Evolutionary conservation across 2,329 filamentous ascomycete species (phyloP).

Genomic region (Purpureocillium lavendulum): DNA sequence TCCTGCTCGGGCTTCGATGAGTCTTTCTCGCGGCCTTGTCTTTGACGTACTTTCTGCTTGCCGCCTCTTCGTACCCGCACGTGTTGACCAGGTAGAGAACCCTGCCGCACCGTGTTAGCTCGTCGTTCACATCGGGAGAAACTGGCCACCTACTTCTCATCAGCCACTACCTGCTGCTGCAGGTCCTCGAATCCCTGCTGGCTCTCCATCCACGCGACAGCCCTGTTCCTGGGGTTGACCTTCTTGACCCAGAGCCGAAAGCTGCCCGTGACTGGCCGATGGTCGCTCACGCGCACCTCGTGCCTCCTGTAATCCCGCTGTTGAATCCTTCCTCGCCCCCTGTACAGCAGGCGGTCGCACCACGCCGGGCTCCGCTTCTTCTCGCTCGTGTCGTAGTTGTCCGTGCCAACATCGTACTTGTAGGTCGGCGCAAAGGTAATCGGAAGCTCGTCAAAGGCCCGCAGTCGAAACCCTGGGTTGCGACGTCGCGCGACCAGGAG

Average conservation of each 20-base stretch:
- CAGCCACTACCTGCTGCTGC: conserved; percentile 56
- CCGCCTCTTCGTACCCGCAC: conserved; percentile 46
- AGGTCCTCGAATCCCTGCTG: conserved; percentile 67
- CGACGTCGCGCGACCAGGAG: conserved; percentile 80
- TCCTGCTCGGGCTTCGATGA: conserved; percentile 17
- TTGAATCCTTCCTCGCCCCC: conserved; percentile 71
- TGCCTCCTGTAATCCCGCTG: conserved; percentile 84
- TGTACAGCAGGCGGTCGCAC: conserved; percentile 90
- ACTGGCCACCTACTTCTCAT: conserved; percentile 62
- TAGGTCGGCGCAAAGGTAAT: conserved; percentile 95
- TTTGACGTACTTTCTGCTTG: conserved; percentile 36
- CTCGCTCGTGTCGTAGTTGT: conserved; percentile 88
- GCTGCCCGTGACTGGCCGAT: conserved; percentile 79
- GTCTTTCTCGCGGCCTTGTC: conserved; percentile 25
- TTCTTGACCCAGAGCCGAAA: conserved; percentile 83
- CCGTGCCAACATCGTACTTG: conserved; percentile 95
- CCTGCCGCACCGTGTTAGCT: conserved; percentile 24
- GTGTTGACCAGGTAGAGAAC: conserved; percentile 41
- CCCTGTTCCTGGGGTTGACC: conserved; percentile 59
- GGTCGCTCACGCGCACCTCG: conserved; percentile 85
- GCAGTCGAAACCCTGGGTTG: conserved; percentile 81
- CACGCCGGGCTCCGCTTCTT: conserved; percentile 92
- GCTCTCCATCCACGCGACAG: conserved; percentile 61
- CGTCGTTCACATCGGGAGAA: background rate
- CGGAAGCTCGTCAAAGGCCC: conserved; percentile 81